phyloP scores from a whole-genome alignment of 78 protist genomes.

The Dictyostelium firmibasis region DNA sequence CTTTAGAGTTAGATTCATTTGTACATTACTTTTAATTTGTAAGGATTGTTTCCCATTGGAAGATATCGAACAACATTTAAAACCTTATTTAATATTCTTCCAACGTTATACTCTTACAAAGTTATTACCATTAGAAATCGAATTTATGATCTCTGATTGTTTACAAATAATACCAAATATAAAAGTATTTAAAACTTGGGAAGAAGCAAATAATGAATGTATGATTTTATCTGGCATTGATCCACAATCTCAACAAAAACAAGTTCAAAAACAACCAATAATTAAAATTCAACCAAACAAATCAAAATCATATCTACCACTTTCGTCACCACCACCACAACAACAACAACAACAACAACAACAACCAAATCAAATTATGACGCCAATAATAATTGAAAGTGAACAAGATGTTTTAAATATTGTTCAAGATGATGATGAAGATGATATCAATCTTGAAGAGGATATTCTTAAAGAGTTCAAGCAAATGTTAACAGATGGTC shows the following conservation, averaged over 20 bases:
- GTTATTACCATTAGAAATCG: slow-evolving; percentile 38
- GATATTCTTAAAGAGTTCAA: slow-evolving; percentile 56
- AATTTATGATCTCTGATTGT: slow-evolving; percentile 62
- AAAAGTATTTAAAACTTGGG: slow-evolving; percentile 48
- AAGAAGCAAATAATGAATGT: slow-evolving; percentile 68
- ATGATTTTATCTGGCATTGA: neutral
- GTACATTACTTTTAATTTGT: slow-evolving; percentile 23
- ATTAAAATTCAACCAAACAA: neutral
- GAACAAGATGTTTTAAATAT: neutral
- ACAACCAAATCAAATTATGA: neutral
- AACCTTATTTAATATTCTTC: slow-evolving; percentile 34
- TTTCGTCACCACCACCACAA: neutral
- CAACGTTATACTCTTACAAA: slow-evolving; percentile 57
- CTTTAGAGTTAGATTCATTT: slow-evolving; percentile 56
- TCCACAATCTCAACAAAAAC: neutral
- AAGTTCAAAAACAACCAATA: neutral
- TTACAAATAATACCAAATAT: slow-evolving; percentile 30
- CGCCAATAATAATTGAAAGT: neutral
- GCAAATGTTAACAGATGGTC: slow-evolving; percentile 25
- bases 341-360: neutral
- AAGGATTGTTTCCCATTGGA: slow-evolving; percentile 57
- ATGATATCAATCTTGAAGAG: neutral
- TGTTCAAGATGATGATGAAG: slow-evolving; percentile 21
- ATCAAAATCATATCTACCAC: neutral
- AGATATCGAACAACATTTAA: slow-evolving; percentile 17